Conservation (phyloP, 768 basidiomycete genomes). For the Punctularia strigosozonata region DNA sequence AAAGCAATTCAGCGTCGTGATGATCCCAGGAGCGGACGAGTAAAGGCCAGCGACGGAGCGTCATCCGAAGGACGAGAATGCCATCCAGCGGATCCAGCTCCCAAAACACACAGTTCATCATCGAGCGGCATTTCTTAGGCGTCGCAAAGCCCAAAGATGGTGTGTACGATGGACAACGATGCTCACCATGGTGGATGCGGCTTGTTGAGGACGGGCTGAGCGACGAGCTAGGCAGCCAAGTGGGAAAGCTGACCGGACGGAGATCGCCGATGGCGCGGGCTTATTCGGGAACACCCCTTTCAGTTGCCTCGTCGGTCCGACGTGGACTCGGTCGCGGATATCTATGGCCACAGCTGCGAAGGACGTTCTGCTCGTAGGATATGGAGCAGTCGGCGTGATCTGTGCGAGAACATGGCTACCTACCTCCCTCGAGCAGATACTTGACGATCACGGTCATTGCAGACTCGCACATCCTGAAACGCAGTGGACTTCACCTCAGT, state of each 20-base stretch:
- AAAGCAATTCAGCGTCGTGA: constrained; percentile 10
- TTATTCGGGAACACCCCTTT: no score
- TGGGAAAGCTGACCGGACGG: background rate
- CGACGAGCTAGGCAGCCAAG: background rate
- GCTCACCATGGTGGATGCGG: constrained; percentile 1
- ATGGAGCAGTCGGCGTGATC: constrained; percentile 54
- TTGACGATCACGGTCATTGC: background rate
- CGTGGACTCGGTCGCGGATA: no score
- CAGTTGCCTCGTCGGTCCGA: no score
- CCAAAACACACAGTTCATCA: constrained; percentile 5
- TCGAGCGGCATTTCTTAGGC: background rate
- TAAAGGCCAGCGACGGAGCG: constrained; percentile 1
- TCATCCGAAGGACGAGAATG: constrained; percentile 14
- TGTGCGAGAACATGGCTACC: constrained; percentile 28
- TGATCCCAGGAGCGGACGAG: background rate
- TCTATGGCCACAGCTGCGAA: no score
- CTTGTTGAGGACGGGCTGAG: constrained; percentile 1
- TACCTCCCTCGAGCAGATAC: background rate
- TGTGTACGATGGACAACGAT: no score
- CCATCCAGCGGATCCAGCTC: constrained; percentile 19
- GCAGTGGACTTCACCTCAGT: constrained; percentile 26
- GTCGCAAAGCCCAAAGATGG: background rate
- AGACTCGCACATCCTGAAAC: constrained; percentile 47
- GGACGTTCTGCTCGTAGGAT: constrained; percentile 49
- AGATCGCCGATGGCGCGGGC: background rate